These are phyloP conservation scores for Penicillium rolfsii DNA, from an alignment of 2,329 filamentous ascomycete species.

Conservation along the genomic window DNA sequence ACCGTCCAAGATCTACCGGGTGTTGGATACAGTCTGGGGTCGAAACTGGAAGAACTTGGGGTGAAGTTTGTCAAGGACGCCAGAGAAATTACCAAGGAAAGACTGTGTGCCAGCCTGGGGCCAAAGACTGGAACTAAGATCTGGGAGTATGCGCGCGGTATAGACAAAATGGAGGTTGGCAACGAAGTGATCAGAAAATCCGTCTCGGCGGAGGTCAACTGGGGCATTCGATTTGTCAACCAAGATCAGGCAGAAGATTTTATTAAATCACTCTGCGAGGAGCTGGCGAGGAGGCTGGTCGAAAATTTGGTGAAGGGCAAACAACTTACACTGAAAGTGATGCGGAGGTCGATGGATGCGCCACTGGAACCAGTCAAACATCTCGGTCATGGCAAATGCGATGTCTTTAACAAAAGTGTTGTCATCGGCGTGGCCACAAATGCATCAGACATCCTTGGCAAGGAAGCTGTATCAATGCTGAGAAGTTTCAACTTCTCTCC, in stretches of 20 bases:
- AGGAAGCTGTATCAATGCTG: slow-evolving; percentile 83
- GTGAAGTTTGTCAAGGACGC: slow-evolving; percentile 83
- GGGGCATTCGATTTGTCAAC: slow-evolving; percentile 93
- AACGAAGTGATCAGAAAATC: slow-evolving; percentile 86
- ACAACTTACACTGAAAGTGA: slow-evolving; percentile 91
- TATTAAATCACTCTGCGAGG: slow-evolving; percentile 78
- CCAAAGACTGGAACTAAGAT: slow-evolving; percentile 92
- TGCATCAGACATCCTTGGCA: slow-evolving; percentile 68
- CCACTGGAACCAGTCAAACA: slow-evolving; percentile 91
- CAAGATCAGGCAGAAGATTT: slow-evolving; percentile 95
- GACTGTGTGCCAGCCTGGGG: slow-evolving; percentile 71
- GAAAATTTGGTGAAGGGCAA: slow-evolving; percentile 85
- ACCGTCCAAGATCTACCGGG: slow-evolving; percentile 83
- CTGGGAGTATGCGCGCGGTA: slow-evolving; percentile 86
- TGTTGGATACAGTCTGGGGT: slow-evolving; percentile 86
- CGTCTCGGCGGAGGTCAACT: slow-evolving; percentile 95
- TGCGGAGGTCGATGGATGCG: slow-evolving; percentile 82
- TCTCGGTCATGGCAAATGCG: slow-evolving; percentile 91
- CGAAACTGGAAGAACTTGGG: slow-evolving; percentile 85
- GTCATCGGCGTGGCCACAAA: slow-evolving; percentile 84
- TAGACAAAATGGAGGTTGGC: slow-evolving; percentile 83
- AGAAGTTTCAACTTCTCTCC: slow-evolving; percentile 81
- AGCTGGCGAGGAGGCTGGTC: slow-evolving; percentile 77
- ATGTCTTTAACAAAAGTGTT: slow-evolving; percentile 87
- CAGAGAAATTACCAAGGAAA: slow-evolving; percentile 74